Evolutionary conservation across 768 basidiomycete genomes (phyloP).

Genomic region (Hypholoma sublateritium): DNA sequence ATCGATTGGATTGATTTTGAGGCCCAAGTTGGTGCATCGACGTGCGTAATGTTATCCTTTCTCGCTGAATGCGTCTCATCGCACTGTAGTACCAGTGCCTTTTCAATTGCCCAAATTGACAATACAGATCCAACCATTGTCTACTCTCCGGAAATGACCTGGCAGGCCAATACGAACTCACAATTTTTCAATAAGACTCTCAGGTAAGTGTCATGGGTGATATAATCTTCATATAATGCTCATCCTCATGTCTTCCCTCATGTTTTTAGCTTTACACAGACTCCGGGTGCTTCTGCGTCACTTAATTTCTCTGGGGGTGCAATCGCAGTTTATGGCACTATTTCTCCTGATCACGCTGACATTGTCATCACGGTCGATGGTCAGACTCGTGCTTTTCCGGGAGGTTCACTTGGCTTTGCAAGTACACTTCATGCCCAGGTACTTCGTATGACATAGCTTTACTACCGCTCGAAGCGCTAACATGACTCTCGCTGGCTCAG

Average conservation of each 20-base stretch:
- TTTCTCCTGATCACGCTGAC: slow-evolving; percentile 50
- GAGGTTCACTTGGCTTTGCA: slow-evolving; percentile 34
- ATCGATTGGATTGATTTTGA: slow-evolving; percentile 49
- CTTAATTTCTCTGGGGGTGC: slow-evolving; percentile 49
- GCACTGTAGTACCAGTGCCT: slow-evolving; percentile 21
- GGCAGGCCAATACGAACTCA: slow-evolving; percentile 34
- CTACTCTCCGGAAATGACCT: slow-evolving; percentile 36
- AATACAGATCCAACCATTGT: slow-evolving; percentile 37
- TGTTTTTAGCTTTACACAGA: slow-evolving; percentile 37
- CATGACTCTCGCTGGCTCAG: slow-evolving; percentile 9
- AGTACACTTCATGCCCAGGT: slow-evolving; percentile 22
- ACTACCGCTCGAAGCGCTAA: neutral
- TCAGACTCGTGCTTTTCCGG: slow-evolving; percentile 26
- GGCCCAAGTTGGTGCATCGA: slow-evolving; percentile 34
- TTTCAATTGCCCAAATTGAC: slow-evolving; percentile 32
- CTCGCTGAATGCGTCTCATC: neutral
- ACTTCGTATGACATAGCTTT: neutral
- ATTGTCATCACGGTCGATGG: slow-evolving; percentile 48
- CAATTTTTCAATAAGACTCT: slow-evolving; percentile 37
- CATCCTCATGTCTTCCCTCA: neutral
- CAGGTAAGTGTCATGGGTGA: slow-evolving; percentile 40
- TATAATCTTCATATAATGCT: neutral
- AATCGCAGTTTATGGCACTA: slow-evolving; percentile 53
- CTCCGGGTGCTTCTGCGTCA: slow-evolving; percentile 38
- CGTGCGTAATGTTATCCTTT: slow-evolving; percentile 27